Evolutionary conservation across 1,139 yeast genomes (phyloP), one percentile per base, ranked within the genome.

Genomic region (Candida glucosophila): DNA sequence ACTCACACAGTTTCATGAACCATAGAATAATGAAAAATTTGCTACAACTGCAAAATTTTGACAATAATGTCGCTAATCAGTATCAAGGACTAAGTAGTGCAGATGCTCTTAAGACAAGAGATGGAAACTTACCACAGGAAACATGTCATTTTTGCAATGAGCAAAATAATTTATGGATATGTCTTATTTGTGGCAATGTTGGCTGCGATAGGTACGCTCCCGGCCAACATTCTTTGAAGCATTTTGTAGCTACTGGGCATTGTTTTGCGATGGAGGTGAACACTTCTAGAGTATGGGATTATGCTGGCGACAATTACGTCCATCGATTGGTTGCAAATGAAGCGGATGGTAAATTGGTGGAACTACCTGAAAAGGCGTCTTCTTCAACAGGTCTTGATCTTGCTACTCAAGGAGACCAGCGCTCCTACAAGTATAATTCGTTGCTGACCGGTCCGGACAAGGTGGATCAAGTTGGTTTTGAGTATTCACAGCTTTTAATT

Each of bases 221-320:
- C 3, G 61, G 57, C 25, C 88, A 82, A 28, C 97, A 88, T 55
- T 93, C 95, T 0, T 70, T 82, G 24, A 73, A 77, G 36, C 97
- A 88, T 50, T 86, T 74, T 49, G 70, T 76, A 12, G 60, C 60
- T 11, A 77, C 94, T 0, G 79, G 82, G 3, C 97, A 88, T 50
- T 82, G 95, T 44, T 88, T 83, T 55, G 82, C 95, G 0, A 85
- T 88, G 95, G 95, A 86, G 45, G 60, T 82, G 23, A 58, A 64
- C 11, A 73, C 94, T 0, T 92, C 88, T 33, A 59, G 97, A 25
- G 95, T 88, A 2, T 88, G 97, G 97, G 96, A 88, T 48, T 88
- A 88, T 48, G 88, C 90, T 0, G 90, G 90, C 2, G 96, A 88
- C 46, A 77, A 76, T 35, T 88, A 86, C 49, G 96, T 88, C 5